Conservation (phyloP, 768 basidiomycete species). For the Xerocomellus dryophilus region DNA sequence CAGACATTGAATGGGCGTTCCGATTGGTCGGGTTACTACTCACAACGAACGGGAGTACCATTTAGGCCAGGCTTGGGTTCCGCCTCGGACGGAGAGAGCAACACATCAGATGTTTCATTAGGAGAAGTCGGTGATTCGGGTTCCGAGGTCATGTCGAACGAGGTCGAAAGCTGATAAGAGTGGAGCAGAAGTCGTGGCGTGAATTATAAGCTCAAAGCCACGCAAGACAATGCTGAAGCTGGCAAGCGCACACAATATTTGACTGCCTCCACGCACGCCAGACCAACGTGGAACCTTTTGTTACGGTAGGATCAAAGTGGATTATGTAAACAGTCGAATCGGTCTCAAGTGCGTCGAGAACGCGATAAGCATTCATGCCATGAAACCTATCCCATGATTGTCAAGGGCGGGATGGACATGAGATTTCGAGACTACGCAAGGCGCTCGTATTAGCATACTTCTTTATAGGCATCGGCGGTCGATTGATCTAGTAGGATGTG, state of each 20-base stretch:
- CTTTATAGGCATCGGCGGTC: not conserved
- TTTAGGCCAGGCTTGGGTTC: slow-evolving; percentile 73
- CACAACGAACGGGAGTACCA: slow-evolving; percentile 78
- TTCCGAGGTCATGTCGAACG: slow-evolving; percentile 18
- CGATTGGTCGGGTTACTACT: slow-evolving; percentile 33
- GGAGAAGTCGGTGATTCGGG: slow-evolving; percentile 38
- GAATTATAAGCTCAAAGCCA: slow-evolving; percentile 1
- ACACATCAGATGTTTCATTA: slow-evolving; percentile 60
- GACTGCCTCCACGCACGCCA: slow-evolving; percentile 8
- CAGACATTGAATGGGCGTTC: slow-evolving; percentile 10
- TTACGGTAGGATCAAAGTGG: not conserved
- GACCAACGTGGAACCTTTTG: too few relatives aligned
- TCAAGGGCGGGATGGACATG: not conserved
- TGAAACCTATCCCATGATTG: slow-evolving; percentile 8
- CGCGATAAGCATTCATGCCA: not conserved
- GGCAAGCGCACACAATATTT: not conserved
- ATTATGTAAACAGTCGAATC: slow-evolving; percentile 11
- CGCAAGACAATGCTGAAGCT: not conserved
- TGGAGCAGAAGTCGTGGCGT: not conserved
- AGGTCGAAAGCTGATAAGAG: not conserved
- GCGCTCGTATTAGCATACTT: not conserved
- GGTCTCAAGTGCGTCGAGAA: slow-evolving; percentile 10
- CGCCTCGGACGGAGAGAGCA: slow-evolving; percentile 46
- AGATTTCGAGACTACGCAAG: not conserved
- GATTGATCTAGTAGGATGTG: not conserved